Base-by-base conservation (phyloP, 2,329 filamentous ascomycete genomes). In the Monosporascus sp. region DNA sequence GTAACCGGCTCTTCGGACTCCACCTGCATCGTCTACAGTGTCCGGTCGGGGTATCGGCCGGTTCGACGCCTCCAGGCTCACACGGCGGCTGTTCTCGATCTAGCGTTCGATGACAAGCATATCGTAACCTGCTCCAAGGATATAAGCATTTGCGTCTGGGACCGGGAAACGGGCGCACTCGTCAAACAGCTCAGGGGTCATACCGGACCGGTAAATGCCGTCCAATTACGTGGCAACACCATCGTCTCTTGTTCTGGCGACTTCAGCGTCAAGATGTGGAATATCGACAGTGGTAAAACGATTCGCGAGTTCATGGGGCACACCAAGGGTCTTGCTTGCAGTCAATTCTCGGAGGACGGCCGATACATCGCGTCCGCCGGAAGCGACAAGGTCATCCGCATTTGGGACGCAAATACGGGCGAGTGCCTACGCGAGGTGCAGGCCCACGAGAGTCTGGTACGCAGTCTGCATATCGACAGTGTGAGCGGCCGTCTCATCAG, bases 71-170 rank as follows among this genome's bases (percentile, higher is more conserved):
- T 99, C 15, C 74, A 76, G 37, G 85, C 87, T 58, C 94, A 99
- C 73, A 84, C 82, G 6, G 91, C 91, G 4, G 93, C 94, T 50
- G 92, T 99, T 40, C 81, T 99, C 15, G 94, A 99, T 68, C 85
- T 99, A 9, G 93, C 91, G 59, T 93, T 99, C 60, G 91, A 99
- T 68, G 84, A 91, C 59, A 86, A 87, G 63, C 88, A 96, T 72
- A 97, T 99, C 64, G 88, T 97, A 49, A 97, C 93, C 5, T 99
- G 94, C 77, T 96, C 91, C 68, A 99, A 99, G 72, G 94, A 99
- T 72, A 85, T 87, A 41, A 92, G 82, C 58, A 96, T 99, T 67
- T 95, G 92, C 66, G 86, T 99, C 24, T 97, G 93, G 93, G 89
- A 96, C 65, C 89, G 94, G 46, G 74, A 82, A 52, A 94, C 89